Conservation (phyloP, 2,329 filamentous ascomycete species). For the Metarhizium guizhouense region DNA sequence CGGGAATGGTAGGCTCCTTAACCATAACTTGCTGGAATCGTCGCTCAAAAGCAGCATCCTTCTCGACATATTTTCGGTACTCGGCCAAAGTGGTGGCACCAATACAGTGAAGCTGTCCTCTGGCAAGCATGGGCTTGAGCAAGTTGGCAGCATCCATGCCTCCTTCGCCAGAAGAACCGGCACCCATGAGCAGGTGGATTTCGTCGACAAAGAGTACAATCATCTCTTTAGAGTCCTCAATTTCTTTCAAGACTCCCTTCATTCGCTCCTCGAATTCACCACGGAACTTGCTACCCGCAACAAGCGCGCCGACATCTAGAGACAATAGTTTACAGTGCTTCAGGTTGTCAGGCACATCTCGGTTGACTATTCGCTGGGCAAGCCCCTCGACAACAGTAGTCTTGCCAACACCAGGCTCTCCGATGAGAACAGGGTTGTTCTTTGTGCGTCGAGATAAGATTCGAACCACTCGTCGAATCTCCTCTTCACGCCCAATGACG, state of each 20-base stretch:
- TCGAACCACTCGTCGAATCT: constrained; percentile 83
- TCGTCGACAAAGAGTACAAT: constrained; percentile 98
- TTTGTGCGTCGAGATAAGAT: constrained; percentile 91
- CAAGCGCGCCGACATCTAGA: constrained; percentile 87
- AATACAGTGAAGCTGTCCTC: constrained; percentile 95
- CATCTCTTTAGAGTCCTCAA: constrained; percentile 87
- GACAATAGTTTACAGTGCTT: constrained; percentile 90
- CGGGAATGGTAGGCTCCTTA: constrained; percentile 80
- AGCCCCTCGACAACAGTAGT: constrained; percentile 96
- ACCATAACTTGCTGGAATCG: constrained; percentile 97
- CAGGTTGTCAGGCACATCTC: constrained; percentile 91
- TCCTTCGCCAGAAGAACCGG: constrained; percentile 86
- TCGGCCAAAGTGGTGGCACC: constrained; percentile 91
- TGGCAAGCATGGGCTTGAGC: constrained; percentile 94
- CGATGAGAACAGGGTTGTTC: constrained; percentile 97
- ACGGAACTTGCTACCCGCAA: constrained; percentile 95
- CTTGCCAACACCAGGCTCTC: constrained; percentile 96
- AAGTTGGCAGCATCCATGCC: constrained; percentile 98
- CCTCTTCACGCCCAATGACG: constrained; percentile 92
- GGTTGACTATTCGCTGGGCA: constrained; percentile 90
- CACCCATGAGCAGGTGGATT: constrained; percentile 97
- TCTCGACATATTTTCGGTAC: constrained; percentile 98
- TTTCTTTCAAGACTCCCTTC: constrained; percentile 98
- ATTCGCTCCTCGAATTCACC: constrained; percentile 98
- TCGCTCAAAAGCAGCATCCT: constrained; percentile 94